Evolutionary conservation across 441 rosid species (phyloP).

Genomic region (Corymbia calophylla): DNA sequence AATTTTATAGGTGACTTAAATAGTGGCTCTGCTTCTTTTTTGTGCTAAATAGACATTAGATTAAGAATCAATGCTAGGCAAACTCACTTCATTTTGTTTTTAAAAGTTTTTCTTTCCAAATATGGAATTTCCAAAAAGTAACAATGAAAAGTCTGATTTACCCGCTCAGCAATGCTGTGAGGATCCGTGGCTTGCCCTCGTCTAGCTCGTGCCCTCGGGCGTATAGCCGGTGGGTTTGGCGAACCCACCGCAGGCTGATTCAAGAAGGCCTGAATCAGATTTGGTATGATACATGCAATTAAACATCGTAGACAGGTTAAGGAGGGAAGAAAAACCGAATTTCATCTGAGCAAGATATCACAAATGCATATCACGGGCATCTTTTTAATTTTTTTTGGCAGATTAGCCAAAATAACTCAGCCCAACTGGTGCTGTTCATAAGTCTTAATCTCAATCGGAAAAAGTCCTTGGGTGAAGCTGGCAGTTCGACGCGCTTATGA

Average conservation of each 20-base stretch:
- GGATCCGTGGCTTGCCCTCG: conserved; percentile 17
- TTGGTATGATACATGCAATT: background rate
- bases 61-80: background rate
- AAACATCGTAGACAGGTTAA: background rate
- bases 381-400: background rate
- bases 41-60: background rate
- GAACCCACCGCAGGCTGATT: background rate
- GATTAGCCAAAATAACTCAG: background rate
- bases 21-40: background rate
- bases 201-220: conserved; percentile 14
- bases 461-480: background rate
- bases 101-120: background rate
- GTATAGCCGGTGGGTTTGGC: background rate
- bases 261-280: background rate
- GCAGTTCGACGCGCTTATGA: background rate
- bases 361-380: background rate
- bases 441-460: background rate
- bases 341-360: background rate
- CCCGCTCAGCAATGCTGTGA: conserved; percentile 19
- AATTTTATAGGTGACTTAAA: background rate
- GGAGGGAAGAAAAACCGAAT: background rate
- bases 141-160: background rate
- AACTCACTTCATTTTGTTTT: background rate
- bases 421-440: background rate
- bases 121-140: background rate